Evolutionary conservation across 2,329 filamentous ascomycete genomes (phyloP), one percentile per base, ranked within the genome.

Genomic region (Cercospora sp.): DNA sequence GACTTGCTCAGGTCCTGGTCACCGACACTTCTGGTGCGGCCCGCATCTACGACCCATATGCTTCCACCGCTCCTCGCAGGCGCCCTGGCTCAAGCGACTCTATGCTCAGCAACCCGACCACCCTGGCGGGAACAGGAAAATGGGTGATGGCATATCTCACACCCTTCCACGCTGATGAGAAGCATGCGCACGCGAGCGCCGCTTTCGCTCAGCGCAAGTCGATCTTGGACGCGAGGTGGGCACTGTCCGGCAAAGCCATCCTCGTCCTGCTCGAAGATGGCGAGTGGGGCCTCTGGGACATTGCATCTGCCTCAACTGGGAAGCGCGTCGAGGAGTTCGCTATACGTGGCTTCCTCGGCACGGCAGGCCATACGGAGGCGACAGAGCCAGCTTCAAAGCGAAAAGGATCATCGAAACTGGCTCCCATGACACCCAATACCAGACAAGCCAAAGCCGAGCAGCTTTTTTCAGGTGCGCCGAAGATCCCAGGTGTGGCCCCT

Each of bases 31-130:
- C 80, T n/a, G 87, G 87, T 5, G 82, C 80, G 51, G 84, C 87
- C 30, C 86, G 87, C 63, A 80, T 89, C 13, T 87, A 87, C 72
- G 85, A 87, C 63, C 84, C 84, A 28, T 82, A 87, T 33, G 79
- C 83, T 16, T 13, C 33, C 5, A 66, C 63, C 12, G 61, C 65
- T 26, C 51, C 63, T 28, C 64, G 61, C 18, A 57, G 63, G 30
- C 65, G 75, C 60, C 74, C 75, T 23, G 68, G 68, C 8, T 77
- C 77, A 10, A 72, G 72, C 28, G 72, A 70, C 42, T 75, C 74
- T 18, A 61, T 51, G 12, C 61, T 63, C 42, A 59, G 45, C 48
- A 66, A 67, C 20, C 39, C 60, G 10, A 39, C 63, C 23, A 48
- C 23, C 8, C 42, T 59, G 7, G 53, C 42, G 36, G 26, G 4